Evolutionary conservation across 805 yeast genomes (phyloP).

Genomic region (Kluyveromyces lactis): DNA sequence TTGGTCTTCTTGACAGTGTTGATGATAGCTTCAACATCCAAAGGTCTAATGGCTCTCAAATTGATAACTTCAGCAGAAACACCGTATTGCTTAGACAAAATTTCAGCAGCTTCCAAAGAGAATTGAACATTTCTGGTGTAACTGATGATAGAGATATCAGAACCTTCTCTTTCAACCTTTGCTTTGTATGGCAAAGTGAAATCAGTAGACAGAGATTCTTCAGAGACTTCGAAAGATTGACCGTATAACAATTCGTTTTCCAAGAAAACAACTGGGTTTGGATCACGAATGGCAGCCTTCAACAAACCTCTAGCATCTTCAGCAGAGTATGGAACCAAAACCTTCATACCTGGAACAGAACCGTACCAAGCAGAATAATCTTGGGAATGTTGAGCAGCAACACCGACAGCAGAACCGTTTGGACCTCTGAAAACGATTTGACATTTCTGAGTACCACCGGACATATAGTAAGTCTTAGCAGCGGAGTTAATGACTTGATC

Average conservation of each 20-base stretch:
- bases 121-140: conserved; percentile 87
- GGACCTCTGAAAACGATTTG: conserved; percentile 98
- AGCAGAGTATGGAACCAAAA: conserved; percentile 87
- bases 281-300: conserved; percentile 96
- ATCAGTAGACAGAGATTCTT: conserved; percentile 83
- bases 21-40: conserved; percentile 81
- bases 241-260: conserved; percentile 96
- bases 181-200: conserved; percentile 90
- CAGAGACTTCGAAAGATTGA: conserved; percentile 81
- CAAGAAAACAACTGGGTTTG: conserved; percentile 92
- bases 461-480: conserved; percentile 97
- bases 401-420: conserved; percentile 99
- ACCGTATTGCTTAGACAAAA: conserved; percentile 74
- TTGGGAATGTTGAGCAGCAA: conserved; percentile 98
- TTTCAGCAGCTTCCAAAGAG: conserved; percentile 85
- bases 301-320: conserved; percentile 94
- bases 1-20: conserved; percentile 92
- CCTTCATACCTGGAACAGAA: conserved; percentile 95
- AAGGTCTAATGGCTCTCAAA: conserved; percentile 94
- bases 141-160: conserved; percentile 80
- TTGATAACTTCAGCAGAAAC: conserved; percentile 90
- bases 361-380: conserved; percentile 98
- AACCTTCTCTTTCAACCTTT: conserved; percentile 88
- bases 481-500: conserved; percentile 98
- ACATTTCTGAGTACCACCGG: conserved; percentile 98